A percentile compares a stretch with the other conserved stretches of the same genome.
Evolutionary conservation across 345 rosid genomes (phyloP).

Genomic region (Eucalyptus guilfoylei): DNA sequence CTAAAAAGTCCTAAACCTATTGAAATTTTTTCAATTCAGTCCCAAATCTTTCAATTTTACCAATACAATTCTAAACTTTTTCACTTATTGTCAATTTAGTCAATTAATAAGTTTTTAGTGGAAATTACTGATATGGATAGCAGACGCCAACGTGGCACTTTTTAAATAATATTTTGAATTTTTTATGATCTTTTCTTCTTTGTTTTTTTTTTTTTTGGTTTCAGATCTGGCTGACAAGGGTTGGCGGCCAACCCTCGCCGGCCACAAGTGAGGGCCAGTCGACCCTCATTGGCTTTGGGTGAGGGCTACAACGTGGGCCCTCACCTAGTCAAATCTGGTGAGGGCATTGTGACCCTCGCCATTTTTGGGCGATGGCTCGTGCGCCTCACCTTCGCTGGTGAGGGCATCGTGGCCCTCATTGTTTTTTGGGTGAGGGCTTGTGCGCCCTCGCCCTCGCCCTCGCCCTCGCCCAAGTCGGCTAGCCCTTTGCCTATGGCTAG

Average conservation of each 20-base stretch:
- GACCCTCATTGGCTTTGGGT: rapidly evolving
- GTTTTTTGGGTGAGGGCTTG: too few species aligned
- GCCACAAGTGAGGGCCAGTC: rapidly evolving
- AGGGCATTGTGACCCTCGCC: too few species aligned
- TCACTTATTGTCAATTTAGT: too few species aligned
- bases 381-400: rapidly evolving
- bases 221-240: rapidly evolving
- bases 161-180: too few species aligned
- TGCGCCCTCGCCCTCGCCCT: rapidly evolving
- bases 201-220: too few species aligned
- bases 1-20: rapidly evolving
- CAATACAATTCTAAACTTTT: rapidly evolving
- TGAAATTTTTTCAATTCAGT: rapidly evolving
- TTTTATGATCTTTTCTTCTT: too few species aligned
- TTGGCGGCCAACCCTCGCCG: rapidly evolving
- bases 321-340: too few species aligned
- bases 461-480: rapidly evolving
- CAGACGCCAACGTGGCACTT: rapidly evolving
- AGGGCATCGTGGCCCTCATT: too few species aligned
- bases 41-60: rapidly evolving
- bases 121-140: rapidly evolving
- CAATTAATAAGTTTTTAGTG: rapidly evolving
- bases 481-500: too few species aligned
- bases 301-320: too few species aligned
- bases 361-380: rapidly evolving